A percentile compares a stretch with the other conserved stretches of the same genome.
These are phyloP conservation scores for Starmerella gropengiesseri DNA, from an alignment of 805 yeast species.

Conservation along the genomic window DNA sequence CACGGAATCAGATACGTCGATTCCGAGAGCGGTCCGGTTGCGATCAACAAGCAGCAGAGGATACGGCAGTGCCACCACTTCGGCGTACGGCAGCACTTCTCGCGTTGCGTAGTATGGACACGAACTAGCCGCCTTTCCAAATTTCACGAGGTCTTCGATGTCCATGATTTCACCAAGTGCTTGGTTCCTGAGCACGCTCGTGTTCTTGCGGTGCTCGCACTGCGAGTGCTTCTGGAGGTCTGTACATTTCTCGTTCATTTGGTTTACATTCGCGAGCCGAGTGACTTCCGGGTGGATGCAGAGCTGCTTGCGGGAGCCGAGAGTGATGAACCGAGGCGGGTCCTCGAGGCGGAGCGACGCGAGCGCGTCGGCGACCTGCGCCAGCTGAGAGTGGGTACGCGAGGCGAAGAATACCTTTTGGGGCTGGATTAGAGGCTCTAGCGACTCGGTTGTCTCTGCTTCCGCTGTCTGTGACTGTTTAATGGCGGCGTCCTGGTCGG, in stretches of 20 bases:
- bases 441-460: conserved; percentile 9
- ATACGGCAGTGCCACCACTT: conserved; percentile 75
- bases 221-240: conserved; percentile 46
- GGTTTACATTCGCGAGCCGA: conserved; percentile 37
- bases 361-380: conserved; percentile 69
- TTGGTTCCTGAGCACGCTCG: conserved; percentile 27
- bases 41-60: conserved; percentile 57
- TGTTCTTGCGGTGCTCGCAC: conserved; percentile 37
- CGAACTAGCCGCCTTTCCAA: conserved; percentile 46
- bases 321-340: conserved; percentile 52
- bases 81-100: conserved; percentile 46
- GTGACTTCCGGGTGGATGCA: conserved; percentile 62
- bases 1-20: conserved; percentile 52
- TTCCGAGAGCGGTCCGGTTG: conserved; percentile 47
- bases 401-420: conserved; percentile 60
- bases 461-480: neutral
- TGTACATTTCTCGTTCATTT: conserved; percentile 70
- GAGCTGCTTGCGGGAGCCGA: conserved; percentile 76
- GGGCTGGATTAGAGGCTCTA: conserved; percentile 26
- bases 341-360: conserved; percentile 53
- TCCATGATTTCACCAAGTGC: conserved; percentile 56
- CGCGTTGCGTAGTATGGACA: conserved; percentile 81
- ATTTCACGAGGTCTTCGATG: conserved; percentile 60
- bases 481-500: neutral
- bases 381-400: conserved; percentile 81